Base-by-base conservation (phyloP, 2,329 filamentous ascomycete genomes). In the Fusarium kyushuense region DNA sequence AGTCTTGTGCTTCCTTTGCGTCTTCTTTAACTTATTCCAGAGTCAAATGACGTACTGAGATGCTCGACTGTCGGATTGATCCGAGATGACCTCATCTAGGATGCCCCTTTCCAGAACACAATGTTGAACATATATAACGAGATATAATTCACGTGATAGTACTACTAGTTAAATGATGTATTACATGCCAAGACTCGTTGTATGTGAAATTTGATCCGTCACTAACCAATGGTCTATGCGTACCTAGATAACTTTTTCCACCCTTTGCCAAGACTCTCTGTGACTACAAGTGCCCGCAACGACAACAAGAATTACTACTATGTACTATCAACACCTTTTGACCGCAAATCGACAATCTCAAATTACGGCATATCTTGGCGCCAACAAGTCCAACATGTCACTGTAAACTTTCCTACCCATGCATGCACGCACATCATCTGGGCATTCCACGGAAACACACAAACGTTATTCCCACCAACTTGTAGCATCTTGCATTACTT, bases 11-110 rank as follows among this genome's bases (percentile, higher is more conserved):
- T 51, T 51, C 47, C 27, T 13, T 21, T 14, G 13, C 38, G 36
- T 27, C 43, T 46, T 58, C 13, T 32, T 42, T 30, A 33, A 32
- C 6, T 40, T 32, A 6, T 61, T 25, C 33, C 36, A 35, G 25
- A 40, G 19, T 45, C 19, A 32, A 58, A 58, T 59, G 40, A 57
- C 55, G 49, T 55, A 51, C 27, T 11, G n/a, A 29, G 47, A 33
- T 54, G 40, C 41, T 47, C 23, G 9, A n/a, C 33, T 49, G 6
- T 48, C 54, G 54, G 54, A 30, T 23, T 25, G 14, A 42, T 23
- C 56, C 41, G 32, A 36, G 21, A 57, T 66, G 65, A 66, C 56
- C 56, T 69, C 65, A 69, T 62, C 35, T 36, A 9, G 10, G 17
- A 45, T 32, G n/a, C 21, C 21, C 17, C 53, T 32, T 60, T 46